Evolutionary conservation across 208 protist species (phyloP), one percentile per base, ranked within the genome.

Genomic region (Crithidia brevicula): DNA sequence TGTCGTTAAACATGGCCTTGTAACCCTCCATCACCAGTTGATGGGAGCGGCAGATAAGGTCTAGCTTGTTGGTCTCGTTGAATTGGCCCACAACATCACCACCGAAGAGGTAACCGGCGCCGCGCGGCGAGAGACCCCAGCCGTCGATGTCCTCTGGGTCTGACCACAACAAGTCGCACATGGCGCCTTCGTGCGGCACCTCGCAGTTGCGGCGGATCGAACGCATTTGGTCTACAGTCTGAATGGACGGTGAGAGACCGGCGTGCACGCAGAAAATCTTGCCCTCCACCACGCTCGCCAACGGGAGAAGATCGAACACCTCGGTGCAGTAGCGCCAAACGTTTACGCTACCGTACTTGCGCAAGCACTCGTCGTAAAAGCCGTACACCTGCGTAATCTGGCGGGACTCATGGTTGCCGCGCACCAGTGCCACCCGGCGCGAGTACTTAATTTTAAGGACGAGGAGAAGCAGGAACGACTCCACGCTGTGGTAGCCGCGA

Each of bases 251-350:
- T 0, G 97, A 99, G 22, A 99, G 92, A 40, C 99, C 99, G 30
- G 98, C 99, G 80, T 99, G 99, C 22, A 99, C 98, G 76, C 97
- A 99, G 70, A 99, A 98, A 28, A 99, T 98, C 74, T 96, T 91
- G 65, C 99, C 95, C 47, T 99, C 98, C 38, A 99, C 95, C 0
- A 99, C 66, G 31, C 98, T 99, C 23, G 96, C 94, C 4, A 99
- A 87, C 10, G 97, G 94, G 8, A 99, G 87, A 61, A 99, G 98
- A 80, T 99, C 99, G 73, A 99, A 99, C 18, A 99, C 96, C 67
- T 99, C 98, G 1, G 98, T 99, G 81, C 98, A 99, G 76, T 99
- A 99, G 27, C 97, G 86, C 99, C 99, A 99, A 27, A 99, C 98
- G 71, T 99, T 99, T n/a, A 98, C 98, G 47, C 90, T 98, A 31